Percentiles rank a stretch among this genome's conserved stretches.
Conservation (phyloP, 306 rosid genomes). For the Cicer pinnatifidum region DNA sequence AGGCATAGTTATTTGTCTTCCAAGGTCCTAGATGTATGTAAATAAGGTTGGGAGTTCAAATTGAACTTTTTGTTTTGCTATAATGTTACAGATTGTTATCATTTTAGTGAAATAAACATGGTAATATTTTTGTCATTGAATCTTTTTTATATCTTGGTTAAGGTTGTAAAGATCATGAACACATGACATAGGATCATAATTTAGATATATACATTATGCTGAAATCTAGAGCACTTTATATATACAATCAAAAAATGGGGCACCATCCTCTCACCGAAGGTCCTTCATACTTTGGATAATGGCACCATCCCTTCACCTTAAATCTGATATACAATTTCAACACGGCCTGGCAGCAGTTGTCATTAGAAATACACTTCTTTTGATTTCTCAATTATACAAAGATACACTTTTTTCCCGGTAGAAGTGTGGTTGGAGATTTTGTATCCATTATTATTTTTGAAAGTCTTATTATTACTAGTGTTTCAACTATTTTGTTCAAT, state of each 20-base stretch:
- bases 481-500: not conserved
- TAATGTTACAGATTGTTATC: not conserved
- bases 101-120: not conserved
- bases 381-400: too few relatives aligned
- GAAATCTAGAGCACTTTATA: too few relatives aligned
- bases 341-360: too few relatives aligned
- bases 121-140: not conserved
- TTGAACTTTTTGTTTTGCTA: conserved; percentile 37
- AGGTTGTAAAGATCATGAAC: not conserved
- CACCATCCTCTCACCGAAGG: too few relatives aligned
- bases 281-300: too few relatives aligned
- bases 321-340: too few relatives aligned
- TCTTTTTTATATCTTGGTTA: not conserved
- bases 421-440: not conserved
- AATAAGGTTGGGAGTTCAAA: conserved; percentile 45
- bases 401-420: too few relatives aligned
- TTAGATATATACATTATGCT: too few relatives aligned
- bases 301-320: too few relatives aligned
- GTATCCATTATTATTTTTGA: not conserved
- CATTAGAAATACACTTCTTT: not conserved
- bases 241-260: too few relatives aligned
- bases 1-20: conserved; percentile 32
- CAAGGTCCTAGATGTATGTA: conserved; percentile 39
- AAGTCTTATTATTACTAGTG: not conserved
- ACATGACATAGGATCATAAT: too few relatives aligned